Conservation (phyloP, 2,329 filamentous ascomycete genomes). For the Cytospora leucostoma region DNA sequence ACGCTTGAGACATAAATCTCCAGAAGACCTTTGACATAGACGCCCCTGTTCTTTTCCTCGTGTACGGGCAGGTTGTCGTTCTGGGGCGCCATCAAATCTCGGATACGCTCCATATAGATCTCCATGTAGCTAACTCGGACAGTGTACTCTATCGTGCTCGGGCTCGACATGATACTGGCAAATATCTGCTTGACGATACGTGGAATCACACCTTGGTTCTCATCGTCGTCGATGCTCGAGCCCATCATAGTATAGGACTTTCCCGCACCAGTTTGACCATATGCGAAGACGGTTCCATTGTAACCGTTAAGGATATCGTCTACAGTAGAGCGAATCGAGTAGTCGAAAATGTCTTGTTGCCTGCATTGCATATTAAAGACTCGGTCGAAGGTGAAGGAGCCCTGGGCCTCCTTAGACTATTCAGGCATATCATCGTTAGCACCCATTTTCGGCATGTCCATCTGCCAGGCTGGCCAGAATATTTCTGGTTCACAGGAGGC, state of each 20-base stretch:
- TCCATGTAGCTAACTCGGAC: constrained; percentile 99
- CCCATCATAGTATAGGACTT: constrained; percentile 99
- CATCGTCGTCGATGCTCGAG: constrained; percentile 86
- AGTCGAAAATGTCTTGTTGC: constrained; percentile 95
- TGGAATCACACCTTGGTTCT: constrained; percentile 90
- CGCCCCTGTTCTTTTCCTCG: constrained; percentile 93
- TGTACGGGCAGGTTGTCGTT: constrained; percentile 98
- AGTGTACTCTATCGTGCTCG: constrained; percentile 96
- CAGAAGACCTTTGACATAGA: constrained; percentile 92
- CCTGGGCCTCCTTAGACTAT: constrained; percentile 79
- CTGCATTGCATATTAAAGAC: constrained; percentile 93
- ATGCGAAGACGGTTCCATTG: constrained; percentile 98
- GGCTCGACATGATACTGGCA: constrained; percentile 87
- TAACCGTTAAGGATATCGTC: constrained; percentile 99
- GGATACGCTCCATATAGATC: constrained; percentile 99
- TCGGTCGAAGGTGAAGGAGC: constrained; percentile 93
- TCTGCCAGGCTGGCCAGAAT: constrained; percentile 1
- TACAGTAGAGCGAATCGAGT: constrained; percentile 92
- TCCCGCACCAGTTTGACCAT: constrained; percentile 96
- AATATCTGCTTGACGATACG: constrained; percentile 98
- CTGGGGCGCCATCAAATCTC: constrained; percentile 86
- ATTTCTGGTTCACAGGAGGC: background rate
- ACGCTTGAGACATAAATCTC: constrained; percentile 97
- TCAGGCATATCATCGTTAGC: constrained; percentile 6
- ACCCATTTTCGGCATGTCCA: background rate